These are phyloP conservation scores for Aspergillus avenaceus DNA, from an alignment of 495 filamentous ascomycete genomes.

Conservation along the genomic window DNA sequence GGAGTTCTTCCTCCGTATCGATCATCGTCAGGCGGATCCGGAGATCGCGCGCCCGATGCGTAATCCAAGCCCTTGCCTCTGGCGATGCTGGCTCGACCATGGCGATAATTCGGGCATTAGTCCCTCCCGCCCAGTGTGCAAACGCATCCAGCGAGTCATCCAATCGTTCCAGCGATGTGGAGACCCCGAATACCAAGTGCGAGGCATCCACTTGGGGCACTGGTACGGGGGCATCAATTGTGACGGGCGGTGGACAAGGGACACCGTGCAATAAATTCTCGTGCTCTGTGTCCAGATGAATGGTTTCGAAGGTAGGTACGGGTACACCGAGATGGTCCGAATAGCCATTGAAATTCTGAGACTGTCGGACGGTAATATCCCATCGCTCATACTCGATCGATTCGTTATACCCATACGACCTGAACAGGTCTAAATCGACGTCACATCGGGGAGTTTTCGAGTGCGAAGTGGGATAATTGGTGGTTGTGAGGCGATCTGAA, in stretches of 20 bases:
- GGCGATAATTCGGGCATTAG: constrained; percentile 50
- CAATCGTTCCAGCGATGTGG: constrained; percentile 53
- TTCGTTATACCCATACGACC: not conserved
- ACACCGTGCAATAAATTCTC: constrained; percentile 2
- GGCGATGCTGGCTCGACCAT: constrained; percentile 31
- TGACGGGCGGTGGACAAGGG: constrained; percentile 10
- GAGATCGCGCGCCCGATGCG: constrained; percentile 26
- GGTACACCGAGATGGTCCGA: constrained; percentile 5
- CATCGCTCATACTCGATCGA: constrained; percentile 14
- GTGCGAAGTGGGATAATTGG: not conserved
- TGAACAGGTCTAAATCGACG: not conserved
- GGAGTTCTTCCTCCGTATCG: constrained; percentile 33
- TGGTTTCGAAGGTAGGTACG: constrained; percentile 9
- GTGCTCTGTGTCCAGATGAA: constrained; percentile 10
- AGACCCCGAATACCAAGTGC: constrained; percentile 55
- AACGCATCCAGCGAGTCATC: constrained; percentile 53
- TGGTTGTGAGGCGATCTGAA: not conserved
- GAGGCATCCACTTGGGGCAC: constrained; percentile 40
- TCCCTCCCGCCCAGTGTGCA: constrained; percentile 56
- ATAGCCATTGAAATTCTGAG: constrained; percentile 15
- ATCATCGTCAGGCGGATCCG: constrained; percentile 50
- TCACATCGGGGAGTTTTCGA: too few relatives aligned
- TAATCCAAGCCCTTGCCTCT: constrained; percentile 17
- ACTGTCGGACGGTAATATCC: constrained; percentile 14
- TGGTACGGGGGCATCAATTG: constrained; percentile 10